A percentile compares a stretch with the other conserved stretches of the same genome.
These are phyloP conservation scores for Auricularia cornea DNA, from an alignment of 768 basidiomycete species.

Conservation along the genomic window DNA sequence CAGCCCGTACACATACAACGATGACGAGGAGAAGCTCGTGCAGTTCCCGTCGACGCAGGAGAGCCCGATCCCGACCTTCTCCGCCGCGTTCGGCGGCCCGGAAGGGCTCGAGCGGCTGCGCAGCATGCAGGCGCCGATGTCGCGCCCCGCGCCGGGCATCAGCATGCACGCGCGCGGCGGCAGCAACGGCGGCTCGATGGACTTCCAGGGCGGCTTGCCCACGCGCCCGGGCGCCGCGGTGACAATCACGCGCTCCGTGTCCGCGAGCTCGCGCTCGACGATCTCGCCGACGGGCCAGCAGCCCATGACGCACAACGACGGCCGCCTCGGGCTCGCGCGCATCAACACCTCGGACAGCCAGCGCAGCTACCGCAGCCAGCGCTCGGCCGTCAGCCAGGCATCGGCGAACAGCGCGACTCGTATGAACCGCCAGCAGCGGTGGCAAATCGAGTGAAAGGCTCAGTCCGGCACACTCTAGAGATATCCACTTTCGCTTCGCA, in stretches of 20 bases:
- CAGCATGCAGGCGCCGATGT: neutral
- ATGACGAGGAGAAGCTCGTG: conserved; percentile 37
- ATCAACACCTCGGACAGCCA: conserved; percentile 32
- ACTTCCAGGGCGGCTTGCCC: neutral
- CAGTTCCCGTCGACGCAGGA: conserved; percentile 47
- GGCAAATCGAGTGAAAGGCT: conserved; percentile 46
- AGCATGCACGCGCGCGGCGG: neutral
- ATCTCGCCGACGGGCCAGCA: neutral
- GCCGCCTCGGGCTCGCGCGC: conserved; percentile 22
- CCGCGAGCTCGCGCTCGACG: neutral
- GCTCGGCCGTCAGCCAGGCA: conserved; percentile 7
- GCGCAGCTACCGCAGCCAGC: conserved; percentile 29
- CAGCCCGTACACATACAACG: conserved; percentile 22
- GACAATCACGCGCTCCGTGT: neutral
- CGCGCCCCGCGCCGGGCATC: neutral
- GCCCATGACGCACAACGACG: neutral
- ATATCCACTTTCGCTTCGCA: neutral
- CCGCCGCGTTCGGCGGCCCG: conserved; percentile 25
- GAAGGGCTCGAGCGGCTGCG: neutral
- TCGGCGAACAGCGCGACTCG: conserved; percentile 22
- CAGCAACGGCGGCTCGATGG: neutral
- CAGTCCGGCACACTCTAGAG: neutral
- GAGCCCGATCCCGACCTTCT: conserved; percentile 45
- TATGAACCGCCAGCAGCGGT: conserved; percentile 30
- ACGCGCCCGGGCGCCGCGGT: neutral